Evolutionary conservation across 73 alveolate genomes (phyloP).

Genomic region (Paramecium primaurelia): DNA sequence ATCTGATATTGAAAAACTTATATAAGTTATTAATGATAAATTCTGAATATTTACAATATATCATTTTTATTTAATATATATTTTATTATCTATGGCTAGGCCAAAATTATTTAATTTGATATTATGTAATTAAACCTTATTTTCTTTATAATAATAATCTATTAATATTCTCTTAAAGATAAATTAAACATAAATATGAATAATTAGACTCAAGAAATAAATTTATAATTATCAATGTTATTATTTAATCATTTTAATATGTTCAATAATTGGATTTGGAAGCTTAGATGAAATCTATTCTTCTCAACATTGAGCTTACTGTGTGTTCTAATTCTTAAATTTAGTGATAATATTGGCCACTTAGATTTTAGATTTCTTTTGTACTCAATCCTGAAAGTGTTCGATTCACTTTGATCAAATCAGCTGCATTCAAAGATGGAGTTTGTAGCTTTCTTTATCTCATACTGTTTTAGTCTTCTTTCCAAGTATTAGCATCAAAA

Average conservation of each 20-base stretch:
- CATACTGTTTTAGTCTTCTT: slow-evolving; percentile 1
- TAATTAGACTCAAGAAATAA: background rate
- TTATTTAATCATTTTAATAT: background rate
- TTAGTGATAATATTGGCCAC: background rate
- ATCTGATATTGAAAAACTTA: background rate
- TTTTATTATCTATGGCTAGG: background rate
- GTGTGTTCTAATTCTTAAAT: slow-evolving; percentile 24
- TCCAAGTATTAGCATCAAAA: slow-evolving; percentile 39
- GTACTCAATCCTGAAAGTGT: background rate
- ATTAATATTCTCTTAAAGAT: background rate
- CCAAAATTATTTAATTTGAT: background rate
- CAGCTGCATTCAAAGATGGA: background rate
- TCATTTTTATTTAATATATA: background rate
- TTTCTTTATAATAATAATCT: background rate
- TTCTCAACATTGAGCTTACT: background rate
- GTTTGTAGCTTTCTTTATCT: background rate
- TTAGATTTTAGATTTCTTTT: background rate
- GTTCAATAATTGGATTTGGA: background rate
- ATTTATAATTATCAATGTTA: background rate
- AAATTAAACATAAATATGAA: background rate
- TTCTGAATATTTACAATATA: background rate
- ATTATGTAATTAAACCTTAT: background rate
- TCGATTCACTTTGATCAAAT: background rate
- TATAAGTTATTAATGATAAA: too few species aligned
- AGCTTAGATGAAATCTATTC: background rate